Base-by-base conservation (phyloP, 176 grass and related monocot genomes). In the Rhynchospora tenuis region DNA sequence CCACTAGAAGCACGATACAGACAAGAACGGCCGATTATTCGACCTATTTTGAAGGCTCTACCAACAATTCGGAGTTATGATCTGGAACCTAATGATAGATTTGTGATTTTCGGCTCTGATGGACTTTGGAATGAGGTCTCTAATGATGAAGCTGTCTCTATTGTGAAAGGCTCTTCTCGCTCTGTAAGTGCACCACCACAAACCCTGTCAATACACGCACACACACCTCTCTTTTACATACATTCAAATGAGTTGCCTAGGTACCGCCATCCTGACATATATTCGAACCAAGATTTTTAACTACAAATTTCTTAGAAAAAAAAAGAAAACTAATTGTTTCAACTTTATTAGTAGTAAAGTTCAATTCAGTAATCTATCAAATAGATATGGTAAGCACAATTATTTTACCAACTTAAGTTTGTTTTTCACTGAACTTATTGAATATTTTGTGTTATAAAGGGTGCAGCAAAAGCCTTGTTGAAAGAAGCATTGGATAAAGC, bases 51-150 rank as follows among this genome's bases (percentile, higher is more conserved):
- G 60, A 85, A 61, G 61, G 75, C 90, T 17, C 85, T 89, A 79
- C 90, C 90, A 44, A 82, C 77, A 9, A 69, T 92, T 47, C 23
- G 23, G 73, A 80, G 56, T 58, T 82, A 85, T 47, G 86, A n/a
- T 75, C 70, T 92, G 3, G 26, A 78, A 45, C 62, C 85, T 8
- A 85, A 87, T 15, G 90, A 92, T 43, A 88, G 84, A 54, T 92
- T 92, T 45, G 76, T 89, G 48, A 92, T 92, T 85, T 89, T 92
- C 79, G 90, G 88, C 0, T 92, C 87, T 14, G 85, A 89, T 85
- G 90, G 90, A 20, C 55, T 92, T 14, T 92, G 90, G 90, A 85
- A 87, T 17, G 84, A 87, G 38, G 47, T 92, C 67, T 82, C 61
- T 52, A 89, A 89, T 73, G 76, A 83, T 65, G 82, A 89, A 72